Conservation (phyloP, 164 flowering plant species). For the Aristolochia fimbriata region DNA sequence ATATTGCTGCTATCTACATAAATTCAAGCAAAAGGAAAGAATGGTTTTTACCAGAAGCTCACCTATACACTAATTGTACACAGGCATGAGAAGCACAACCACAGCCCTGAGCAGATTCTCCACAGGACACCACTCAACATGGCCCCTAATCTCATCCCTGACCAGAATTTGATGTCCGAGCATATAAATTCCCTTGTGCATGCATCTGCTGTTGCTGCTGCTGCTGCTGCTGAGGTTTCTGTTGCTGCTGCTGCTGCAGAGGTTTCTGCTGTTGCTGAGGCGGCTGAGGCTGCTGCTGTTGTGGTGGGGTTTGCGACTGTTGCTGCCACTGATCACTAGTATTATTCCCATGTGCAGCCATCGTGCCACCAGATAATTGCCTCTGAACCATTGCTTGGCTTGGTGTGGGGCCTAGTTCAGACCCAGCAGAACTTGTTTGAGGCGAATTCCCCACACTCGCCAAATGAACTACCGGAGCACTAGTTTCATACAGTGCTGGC, state of each 20-base stretch:
- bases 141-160: constrained; percentile 27
- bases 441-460: constrained; percentile 24
- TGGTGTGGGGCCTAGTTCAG: constrained; percentile 24
- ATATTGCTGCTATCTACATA: too few relatives aligned
- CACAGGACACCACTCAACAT: constrained; percentile 16
- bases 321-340: constrained; percentile 32
- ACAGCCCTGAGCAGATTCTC: constrained; percentile 12
- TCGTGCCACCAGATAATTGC: constrained; percentile 38
- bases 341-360: constrained; percentile 24
- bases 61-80: constrained; percentile 61
- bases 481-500: constrained; percentile 28
- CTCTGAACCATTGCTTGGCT: constrained; percentile 32
- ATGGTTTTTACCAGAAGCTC: background rate
- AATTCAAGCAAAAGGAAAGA: too few relatives aligned
- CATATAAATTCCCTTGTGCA: constrained; percentile 29
- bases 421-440: constrained; percentile 13
- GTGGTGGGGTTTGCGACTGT: constrained; percentile 12
- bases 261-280: constrained; percentile 8
- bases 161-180: constrained; percentile 35
- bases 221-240: constrained; percentile 8
- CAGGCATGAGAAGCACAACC: constrained; percentile 28
- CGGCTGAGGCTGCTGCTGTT: constrained; percentile 16
- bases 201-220: constrained; percentile 18
- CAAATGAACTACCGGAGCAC: constrained; percentile 21
- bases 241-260: constrained; percentile 12